Percentiles rank a stretch among this genome's conserved stretches.
phyloP scores from a whole-genome alignment of 2,329 filamentous ascomycete species.

The Penicillium digitatum region DNA sequence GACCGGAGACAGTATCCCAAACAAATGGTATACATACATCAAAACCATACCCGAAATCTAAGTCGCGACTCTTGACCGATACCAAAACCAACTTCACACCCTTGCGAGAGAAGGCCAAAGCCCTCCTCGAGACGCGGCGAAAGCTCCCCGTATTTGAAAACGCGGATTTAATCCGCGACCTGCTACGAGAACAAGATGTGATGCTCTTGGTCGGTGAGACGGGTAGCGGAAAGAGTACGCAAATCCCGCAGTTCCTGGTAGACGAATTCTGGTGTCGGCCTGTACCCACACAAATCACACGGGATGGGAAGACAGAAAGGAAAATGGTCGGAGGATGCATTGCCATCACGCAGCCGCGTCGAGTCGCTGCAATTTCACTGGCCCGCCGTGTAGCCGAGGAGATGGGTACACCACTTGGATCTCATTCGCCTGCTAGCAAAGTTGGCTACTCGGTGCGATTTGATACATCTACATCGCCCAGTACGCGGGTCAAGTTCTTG shows the following conservation, averaged over 20 bases:
- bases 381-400: constrained; percentile 85
- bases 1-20: neutral
- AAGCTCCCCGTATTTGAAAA: constrained; percentile 77
- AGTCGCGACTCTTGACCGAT: constrained; percentile 18
- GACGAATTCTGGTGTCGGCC: constrained; percentile 73
- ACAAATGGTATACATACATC: constrained; percentile 1
- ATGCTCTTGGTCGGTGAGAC: constrained; percentile 89
- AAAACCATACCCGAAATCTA: constrained; percentile 13
- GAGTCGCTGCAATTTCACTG: constrained; percentile 88
- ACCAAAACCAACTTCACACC: constrained; percentile 27
- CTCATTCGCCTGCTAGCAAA: constrained; percentile 55
- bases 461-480: constrained; percentile 76
- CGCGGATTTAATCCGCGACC: constrained; percentile 63
- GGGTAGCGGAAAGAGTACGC: constrained; percentile 93
- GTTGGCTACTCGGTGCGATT: constrained; percentile 96
- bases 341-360: constrained; percentile 88
- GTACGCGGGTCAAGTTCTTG: constrained; percentile 85
- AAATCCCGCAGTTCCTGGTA: constrained; percentile 86
- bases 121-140: constrained; percentile 54
- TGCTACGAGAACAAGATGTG: constrained; percentile 64
- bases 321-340: constrained; percentile 70
- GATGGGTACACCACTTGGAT: constrained; percentile 62
- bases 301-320: constrained; percentile 27
- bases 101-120: constrained; percentile 46
- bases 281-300: constrained; percentile 50